These are phyloP conservation scores for Hypoxylon sp. DNA, from an alignment of 2,329 filamentous ascomycete genomes.

Conservation along the genomic window DNA sequence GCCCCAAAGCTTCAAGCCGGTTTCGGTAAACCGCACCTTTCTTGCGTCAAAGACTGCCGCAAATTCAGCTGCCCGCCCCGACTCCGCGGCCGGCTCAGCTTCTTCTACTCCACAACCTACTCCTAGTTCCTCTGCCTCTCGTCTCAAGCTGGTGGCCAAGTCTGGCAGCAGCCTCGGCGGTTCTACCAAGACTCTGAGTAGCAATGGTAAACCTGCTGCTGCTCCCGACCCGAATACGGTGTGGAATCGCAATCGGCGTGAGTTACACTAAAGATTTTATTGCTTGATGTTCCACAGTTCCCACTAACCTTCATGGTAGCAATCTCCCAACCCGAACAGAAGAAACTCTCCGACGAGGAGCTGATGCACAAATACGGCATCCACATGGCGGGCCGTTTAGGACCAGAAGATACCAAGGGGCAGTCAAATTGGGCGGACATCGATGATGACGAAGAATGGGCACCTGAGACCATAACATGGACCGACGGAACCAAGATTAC, in stretches of 20 bases:
- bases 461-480: slow-evolving; percentile 88
- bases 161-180: slow-evolving; percentile 74
- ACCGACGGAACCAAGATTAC: slow-evolving; percentile 89
- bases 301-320: slow-evolving; percentile 61
- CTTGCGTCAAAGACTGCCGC: slow-evolving; percentile 77
- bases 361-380: slow-evolving; percentile 87
- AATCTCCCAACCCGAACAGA: slow-evolving; percentile 77
- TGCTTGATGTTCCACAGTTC: slow-evolving; percentile 27
- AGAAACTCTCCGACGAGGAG: slow-evolving; percentile 89
- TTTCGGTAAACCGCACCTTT: slow-evolving; percentile 89
- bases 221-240: slow-evolving; percentile 81
- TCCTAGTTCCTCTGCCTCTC: slow-evolving; percentile 67
- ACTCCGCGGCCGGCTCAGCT: slow-evolving; percentile 63
- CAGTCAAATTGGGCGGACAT: slow-evolving; percentile 92
- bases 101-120: slow-evolving; percentile 62
- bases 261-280: slow-evolving; percentile 51
- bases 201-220: slow-evolving; percentile 71
- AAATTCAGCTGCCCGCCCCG: slow-evolving; percentile 63
- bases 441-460: slow-evolving; percentile 91
- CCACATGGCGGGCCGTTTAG: slow-evolving; percentile 83
- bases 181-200: slow-evolving; percentile 62
- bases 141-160: slow-evolving; percentile 83
- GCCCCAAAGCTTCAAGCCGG: slow-evolving; percentile 83
- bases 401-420: slow-evolving; percentile 80
- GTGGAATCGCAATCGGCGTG: slow-evolving; percentile 92